These are phyloP conservation scores for Trichosporon sp. DNA, from an alignment of 1,284 basidiomycete genomes.

Conservation along the genomic window DNA sequence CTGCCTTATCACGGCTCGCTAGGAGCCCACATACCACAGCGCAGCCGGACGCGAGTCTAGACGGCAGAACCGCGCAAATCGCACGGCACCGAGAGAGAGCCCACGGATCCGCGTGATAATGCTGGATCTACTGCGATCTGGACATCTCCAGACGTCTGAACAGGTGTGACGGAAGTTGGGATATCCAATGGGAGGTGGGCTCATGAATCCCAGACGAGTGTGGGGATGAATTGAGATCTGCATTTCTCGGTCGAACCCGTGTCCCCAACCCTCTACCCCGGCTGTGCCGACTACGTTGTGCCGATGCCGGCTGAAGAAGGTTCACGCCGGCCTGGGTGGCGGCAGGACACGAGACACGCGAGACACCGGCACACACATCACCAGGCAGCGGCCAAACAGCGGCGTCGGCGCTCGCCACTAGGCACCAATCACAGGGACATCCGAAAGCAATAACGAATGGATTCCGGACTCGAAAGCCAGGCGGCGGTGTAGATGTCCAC, in stretches of 20 bases:
- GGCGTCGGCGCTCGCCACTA: background rate
- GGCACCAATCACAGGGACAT: too few species aligned
- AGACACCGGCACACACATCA: too few species aligned
- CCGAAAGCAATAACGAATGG: background rate
- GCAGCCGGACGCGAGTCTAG: too few species aligned
- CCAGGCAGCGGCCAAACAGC: too few species aligned
- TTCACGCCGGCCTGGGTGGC: background rate
- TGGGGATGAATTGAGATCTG: slow-evolving; percentile 11
- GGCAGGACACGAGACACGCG: background rate
- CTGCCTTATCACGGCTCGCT: too few species aligned
- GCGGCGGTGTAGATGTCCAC: background rate
- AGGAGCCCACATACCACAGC: background rate
- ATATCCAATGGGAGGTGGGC: background rate
- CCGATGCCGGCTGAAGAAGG: background rate
- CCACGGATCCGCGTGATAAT: too few species aligned
- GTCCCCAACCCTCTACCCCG: background rate
- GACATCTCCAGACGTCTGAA: background rate
- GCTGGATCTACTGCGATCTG: too few species aligned
- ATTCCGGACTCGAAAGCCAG: background rate
- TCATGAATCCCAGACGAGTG: background rate
- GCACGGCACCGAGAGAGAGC: background rate
- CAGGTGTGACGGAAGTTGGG: background rate
- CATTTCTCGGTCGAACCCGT: background rate
- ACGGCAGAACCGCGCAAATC: background rate
- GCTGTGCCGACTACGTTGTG: background rate